phyloP scores from a whole-genome alignment of 164 flowering plant genomes.

The Piper betle region DNA sequence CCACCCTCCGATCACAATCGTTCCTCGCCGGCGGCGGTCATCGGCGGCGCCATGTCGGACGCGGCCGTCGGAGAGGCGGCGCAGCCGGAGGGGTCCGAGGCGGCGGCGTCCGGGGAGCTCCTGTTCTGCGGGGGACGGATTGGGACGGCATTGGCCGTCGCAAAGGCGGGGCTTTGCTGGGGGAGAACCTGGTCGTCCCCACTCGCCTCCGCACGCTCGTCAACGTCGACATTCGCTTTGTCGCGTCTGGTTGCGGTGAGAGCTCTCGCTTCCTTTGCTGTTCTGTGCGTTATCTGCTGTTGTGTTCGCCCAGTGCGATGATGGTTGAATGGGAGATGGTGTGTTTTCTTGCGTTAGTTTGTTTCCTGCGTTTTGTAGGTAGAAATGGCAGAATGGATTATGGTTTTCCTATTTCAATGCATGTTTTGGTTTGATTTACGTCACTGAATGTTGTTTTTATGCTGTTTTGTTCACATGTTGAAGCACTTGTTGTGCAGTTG shows the following conservation, averaged over 20 bases:
- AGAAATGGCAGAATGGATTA: no score
- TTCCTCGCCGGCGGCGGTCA: not conserved
- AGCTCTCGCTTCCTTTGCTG: not conserved
- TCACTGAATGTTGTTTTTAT: no score
- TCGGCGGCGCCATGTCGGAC: constrained; percentile 5
- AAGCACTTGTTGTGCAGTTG: no score
- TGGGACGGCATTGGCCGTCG: constrained; percentile 67
- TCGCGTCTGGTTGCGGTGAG: constrained; percentile 79
- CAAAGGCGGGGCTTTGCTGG: constrained; percentile 21
- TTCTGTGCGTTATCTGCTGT: not conserved
- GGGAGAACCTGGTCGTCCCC: constrained; percentile 60
- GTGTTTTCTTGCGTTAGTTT: no score
- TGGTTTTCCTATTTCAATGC: no score
- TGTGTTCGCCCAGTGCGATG: not conserved
- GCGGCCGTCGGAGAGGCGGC: constrained; percentile 25
- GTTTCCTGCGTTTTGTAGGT: no score
- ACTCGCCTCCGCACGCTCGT: constrained; percentile 72
- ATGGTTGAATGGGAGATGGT: no score
- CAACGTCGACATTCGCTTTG: constrained; percentile 64
- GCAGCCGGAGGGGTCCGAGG: constrained; percentile 20
- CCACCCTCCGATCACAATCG: not conserved
- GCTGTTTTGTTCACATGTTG: no score
- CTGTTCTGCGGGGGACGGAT: constrained; percentile 72
- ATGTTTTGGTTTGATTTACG: no score
- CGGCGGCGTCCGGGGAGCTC: constrained; percentile 54